A percentile compares a stretch with the other conserved stretches of the same genome.
These are phyloP conservation scores for Heracleum sosnowskyi DNA, from an alignment of 129 eudicot genomes.

Conservation along the genomic window DNA sequence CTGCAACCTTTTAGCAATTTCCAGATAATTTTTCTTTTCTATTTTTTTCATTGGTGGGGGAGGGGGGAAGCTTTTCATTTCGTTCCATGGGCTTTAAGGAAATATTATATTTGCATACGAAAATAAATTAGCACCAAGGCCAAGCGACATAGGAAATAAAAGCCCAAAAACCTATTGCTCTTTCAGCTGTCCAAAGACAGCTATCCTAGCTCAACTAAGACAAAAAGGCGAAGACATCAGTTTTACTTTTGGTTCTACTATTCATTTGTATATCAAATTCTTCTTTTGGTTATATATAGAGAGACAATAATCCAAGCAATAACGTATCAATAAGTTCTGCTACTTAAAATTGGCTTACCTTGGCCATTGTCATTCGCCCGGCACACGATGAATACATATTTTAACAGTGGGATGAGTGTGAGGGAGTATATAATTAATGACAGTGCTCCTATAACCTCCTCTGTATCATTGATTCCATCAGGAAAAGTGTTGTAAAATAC, in stretches of 20 bases:
- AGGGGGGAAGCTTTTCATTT: too few relatives aligned
- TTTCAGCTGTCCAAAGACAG: background rate
- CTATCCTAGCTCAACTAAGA: background rate
- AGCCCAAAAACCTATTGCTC: background rate
- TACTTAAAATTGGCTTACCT: constrained; percentile 22
- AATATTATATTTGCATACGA: too few relatives aligned
- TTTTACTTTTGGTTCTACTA: background rate
- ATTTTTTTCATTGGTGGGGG: background rate
- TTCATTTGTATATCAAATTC: background rate
- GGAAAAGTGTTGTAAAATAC: constrained; percentile 37
- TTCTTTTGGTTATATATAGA: background rate
- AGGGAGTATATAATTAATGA: constrained; percentile 43
- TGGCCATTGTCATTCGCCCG: constrained; percentile 44
- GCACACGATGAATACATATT: constrained; percentile 41
- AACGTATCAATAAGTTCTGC: background rate
- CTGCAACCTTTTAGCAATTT: background rate
- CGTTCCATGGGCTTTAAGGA: too few relatives aligned
- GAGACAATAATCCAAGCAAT: background rate
- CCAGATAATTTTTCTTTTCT: background rate
- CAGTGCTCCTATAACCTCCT: constrained; percentile 39
- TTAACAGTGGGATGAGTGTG: constrained; percentile 33
- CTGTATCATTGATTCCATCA: constrained; percentile 26
- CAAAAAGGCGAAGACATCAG: background rate
- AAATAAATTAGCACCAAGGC: background rate
- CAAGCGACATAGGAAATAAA: background rate